Evolutionary conservation across 2,329 filamentous ascomycete species (phyloP).

Genomic region (Tolypocladium cylindrosporum): DNA sequence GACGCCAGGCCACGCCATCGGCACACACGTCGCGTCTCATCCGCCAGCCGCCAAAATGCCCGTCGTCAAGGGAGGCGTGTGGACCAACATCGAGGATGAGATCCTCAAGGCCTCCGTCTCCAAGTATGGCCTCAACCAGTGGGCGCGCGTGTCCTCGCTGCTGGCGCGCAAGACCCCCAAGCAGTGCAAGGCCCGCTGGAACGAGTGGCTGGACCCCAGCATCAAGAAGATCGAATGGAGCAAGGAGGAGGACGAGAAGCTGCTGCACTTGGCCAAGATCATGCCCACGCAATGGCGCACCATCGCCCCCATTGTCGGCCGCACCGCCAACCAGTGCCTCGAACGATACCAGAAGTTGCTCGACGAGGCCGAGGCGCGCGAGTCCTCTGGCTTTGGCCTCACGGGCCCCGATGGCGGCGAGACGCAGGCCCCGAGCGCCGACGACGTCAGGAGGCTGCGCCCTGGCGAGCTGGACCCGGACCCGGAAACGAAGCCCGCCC

Average conservation of each 20-base stretch:
- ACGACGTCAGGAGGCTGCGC: slow-evolving; percentile 79
- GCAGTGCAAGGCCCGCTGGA: slow-evolving; percentile 98
- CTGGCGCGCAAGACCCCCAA: slow-evolving; percentile 96
- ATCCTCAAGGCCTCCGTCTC: slow-evolving; percentile 93
- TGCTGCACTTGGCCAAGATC: slow-evolving; percentile 91
- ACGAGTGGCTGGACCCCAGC: slow-evolving; percentile 94
- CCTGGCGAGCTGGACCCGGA: slow-evolving; percentile 96
- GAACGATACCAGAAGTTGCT: slow-evolving; percentile 95
- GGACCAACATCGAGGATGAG: slow-evolving; percentile 80
- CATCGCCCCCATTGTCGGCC: slow-evolving; percentile 90
- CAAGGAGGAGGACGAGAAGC: slow-evolving; percentile 95
- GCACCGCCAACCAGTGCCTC: slow-evolving; percentile 92
- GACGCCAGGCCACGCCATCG: not conserved
- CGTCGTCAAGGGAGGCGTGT: slow-evolving; percentile 65
- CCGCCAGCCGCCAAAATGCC: slow-evolving; percentile 41
- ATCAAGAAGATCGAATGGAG: slow-evolving; percentile 99
- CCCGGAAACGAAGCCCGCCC: slow-evolving; percentile 88
- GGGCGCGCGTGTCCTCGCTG: slow-evolving; percentile 95
- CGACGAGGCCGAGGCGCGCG: slow-evolving; percentile 87
- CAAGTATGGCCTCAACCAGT: slow-evolving; percentile 94
- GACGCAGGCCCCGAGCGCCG: slow-evolving; percentile 76
- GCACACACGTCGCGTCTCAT: not conserved
- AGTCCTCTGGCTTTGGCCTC: slow-evolving; percentile 73
- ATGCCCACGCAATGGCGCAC: slow-evolving; percentile 99
- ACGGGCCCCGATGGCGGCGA: slow-evolving; percentile 82